These are phyloP conservation scores for Talaromyces albobiverticillius DNA, from an alignment of 2,329 filamentous ascomycete genomes.

Conservation along the genomic window DNA sequence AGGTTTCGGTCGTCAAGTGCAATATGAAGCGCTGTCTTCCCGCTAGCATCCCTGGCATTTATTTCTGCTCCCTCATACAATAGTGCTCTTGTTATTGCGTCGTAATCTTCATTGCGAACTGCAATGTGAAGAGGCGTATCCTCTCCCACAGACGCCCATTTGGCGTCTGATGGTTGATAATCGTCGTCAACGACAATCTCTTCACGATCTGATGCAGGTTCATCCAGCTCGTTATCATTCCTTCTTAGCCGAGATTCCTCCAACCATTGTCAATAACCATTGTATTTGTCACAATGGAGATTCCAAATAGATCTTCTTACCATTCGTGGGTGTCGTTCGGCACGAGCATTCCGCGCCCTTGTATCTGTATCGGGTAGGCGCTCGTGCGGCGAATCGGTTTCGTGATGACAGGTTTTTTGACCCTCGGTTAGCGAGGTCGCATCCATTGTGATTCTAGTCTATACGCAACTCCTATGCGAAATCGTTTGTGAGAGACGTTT, in stretches of 20 bases:
- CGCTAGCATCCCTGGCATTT: neutral
- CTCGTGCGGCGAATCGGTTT: neutral
- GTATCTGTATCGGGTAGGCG: neutral
- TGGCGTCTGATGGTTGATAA: neutral
- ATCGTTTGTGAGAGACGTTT: neutral
- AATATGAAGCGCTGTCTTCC: neutral
- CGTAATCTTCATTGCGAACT: neutral
- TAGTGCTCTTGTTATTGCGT: neutral
- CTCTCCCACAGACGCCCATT: neutral
- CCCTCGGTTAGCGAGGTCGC: neutral
- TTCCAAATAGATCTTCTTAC: slow-evolving; percentile 1
- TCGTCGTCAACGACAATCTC: neutral
- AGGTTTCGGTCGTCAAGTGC: neutral
- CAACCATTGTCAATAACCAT: neutral
- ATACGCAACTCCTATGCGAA: neutral
- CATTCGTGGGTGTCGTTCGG: neutral
- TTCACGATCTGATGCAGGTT: neutral
- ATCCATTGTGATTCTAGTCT: neutral
- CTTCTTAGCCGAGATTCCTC: neutral
- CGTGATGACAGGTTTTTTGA: neutral
- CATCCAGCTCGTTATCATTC: neutral
- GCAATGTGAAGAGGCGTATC: slow-evolving; percentile 1
- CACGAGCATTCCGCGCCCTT: neutral
- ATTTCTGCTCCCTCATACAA: neutral
- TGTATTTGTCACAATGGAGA: neutral